Evolutionary conservation across 2,329 filamentous ascomycete genomes (phyloP).

Genomic region (Botryotinia narcissicola): DNA sequence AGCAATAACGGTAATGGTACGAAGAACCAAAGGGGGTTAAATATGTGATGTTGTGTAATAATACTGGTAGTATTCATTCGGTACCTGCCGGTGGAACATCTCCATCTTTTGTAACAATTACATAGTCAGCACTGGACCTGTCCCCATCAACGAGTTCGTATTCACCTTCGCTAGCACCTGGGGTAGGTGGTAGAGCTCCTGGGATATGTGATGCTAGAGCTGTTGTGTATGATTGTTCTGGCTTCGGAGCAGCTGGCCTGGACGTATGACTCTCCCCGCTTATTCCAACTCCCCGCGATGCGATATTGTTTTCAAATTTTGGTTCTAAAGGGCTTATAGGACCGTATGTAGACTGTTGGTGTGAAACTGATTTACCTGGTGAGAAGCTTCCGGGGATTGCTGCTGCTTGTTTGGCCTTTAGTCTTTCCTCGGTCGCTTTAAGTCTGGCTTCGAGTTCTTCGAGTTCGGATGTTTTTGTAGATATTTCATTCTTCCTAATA

Average conservation of each 20-base stretch:
- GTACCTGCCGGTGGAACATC: constrained; percentile 23
- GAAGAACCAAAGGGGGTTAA: neutral
- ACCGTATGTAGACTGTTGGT: neutral
- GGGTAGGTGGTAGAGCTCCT: constrained; percentile 38
- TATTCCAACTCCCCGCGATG: neutral
- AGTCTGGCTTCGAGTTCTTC: constrained; percentile 81
- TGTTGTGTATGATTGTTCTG: constrained; percentile 8
- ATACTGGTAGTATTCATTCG: constrained; percentile 17
- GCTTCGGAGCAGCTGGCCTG: constrained; percentile 12
- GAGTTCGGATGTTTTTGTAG: constrained; percentile 72
- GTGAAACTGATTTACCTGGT: neutral
- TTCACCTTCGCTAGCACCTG: constrained; percentile 40
- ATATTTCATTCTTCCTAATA: constrained; percentile 74
- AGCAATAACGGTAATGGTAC: constrained; percentile 12
- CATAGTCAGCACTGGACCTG: constrained; percentile 30
- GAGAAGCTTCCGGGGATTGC: constrained; percentile 18
- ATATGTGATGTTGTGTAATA: constrained; percentile 11
- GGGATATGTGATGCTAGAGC: constrained; percentile 26
- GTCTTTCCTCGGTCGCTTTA: constrained; percentile 77
- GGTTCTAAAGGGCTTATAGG: constrained; percentile 17
- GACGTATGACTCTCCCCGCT: constrained; percentile 1
- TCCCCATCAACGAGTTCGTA: constrained; percentile 31
- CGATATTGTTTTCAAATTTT: constrained; percentile 8
- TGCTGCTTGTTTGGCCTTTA: constrained; percentile 45
- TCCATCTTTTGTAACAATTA: constrained; percentile 30